phyloP scores from a whole-genome alignment of 192 early-diverging fungal genomes.

The Backusella westeae region DNA sequence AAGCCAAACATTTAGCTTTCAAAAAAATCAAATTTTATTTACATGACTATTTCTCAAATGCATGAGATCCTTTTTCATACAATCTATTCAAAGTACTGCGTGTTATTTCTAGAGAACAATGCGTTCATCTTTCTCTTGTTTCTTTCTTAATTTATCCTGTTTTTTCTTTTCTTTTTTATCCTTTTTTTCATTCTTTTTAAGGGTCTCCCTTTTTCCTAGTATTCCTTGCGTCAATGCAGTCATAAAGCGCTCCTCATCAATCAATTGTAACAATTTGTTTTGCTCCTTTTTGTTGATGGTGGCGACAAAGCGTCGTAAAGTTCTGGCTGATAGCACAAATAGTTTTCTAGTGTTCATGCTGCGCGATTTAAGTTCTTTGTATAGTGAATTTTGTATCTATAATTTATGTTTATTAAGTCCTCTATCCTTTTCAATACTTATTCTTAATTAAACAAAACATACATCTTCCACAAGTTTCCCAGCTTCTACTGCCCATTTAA shows the following conservation, averaged over 20 bases:
- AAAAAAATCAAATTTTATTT: background rate
- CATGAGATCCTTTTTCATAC: background rate
- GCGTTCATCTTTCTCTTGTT: background rate
- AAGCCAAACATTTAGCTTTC: background rate
- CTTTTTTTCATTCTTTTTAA: background rate
- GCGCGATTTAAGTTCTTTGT: constrained; percentile 20
- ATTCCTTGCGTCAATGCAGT: constrained; percentile 29
- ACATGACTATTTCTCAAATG: background rate
- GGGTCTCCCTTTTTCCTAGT: constrained; percentile 5
- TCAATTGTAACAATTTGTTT: constrained; percentile 1
- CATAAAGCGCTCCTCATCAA: constrained; percentile 34
- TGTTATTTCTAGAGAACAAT: background rate
- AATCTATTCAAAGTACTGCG: background rate
- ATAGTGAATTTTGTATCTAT: constrained; percentile 11
- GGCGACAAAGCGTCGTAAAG: constrained; percentile 29
- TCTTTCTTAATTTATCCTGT: background rate
- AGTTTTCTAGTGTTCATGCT: constrained; percentile 22
- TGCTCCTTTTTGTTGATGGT: constrained; percentile 20
- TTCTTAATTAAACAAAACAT: background rate
- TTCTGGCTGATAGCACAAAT: constrained; percentile 35
- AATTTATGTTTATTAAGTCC: background rate
- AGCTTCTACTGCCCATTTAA: constrained; percentile 23
- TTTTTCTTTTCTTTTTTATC: background rate
- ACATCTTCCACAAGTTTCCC: constrained; percentile 29
- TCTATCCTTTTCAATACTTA: background rate